A percentile compares a stretch with the other conserved stretches of the same genome.
These are phyloP conservation scores for Sugiyamaella lignohabitans DNA, from an alignment of 805 yeast genomes.

Conservation along the genomic window DNA sequence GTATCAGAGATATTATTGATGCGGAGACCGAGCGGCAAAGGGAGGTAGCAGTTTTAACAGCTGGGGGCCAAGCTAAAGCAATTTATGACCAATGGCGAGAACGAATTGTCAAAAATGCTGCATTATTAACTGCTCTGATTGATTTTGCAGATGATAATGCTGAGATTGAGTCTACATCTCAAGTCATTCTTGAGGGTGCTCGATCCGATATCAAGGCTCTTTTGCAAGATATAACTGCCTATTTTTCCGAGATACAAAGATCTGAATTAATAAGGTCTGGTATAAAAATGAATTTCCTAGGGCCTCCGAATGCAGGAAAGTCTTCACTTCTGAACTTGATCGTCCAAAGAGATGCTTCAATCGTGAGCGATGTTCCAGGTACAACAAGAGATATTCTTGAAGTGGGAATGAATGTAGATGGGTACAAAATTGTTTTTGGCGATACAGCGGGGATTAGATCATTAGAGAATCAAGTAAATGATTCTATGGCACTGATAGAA, in stretches of 20 bases:
- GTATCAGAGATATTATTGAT: slow-evolving; percentile 78
- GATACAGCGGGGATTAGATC: slow-evolving; percentile 91
- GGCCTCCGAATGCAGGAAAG: slow-evolving; percentile 96
- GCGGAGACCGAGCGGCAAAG: slow-evolving; percentile 93
- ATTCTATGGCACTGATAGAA: slow-evolving; percentile 42
- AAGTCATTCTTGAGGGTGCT: slow-evolving; percentile 45
- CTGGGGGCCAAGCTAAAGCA: slow-evolving; percentile 58
- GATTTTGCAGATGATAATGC: slow-evolving; percentile 92
- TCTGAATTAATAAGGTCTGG: slow-evolving; percentile 62
- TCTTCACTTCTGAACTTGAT: slow-evolving; percentile 76
- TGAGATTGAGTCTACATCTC: slow-evolving; percentile 14
- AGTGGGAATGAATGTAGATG: slow-evolving; percentile 71
- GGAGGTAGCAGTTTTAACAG: slow-evolving; percentile 61
- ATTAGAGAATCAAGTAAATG: slow-evolving; percentile 22
- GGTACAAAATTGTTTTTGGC: slow-evolving; percentile 75
- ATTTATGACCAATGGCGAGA: slow-evolving; percentile 62
- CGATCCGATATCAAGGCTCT: slow-evolving; percentile 38
- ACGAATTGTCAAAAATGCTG: slow-evolving; percentile 56
- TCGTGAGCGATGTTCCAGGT: slow-evolving; percentile 87
- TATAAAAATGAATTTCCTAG: slow-evolving; percentile 63
- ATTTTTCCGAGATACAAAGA: slow-evolving; percentile 25
- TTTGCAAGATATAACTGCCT: slow-evolving; percentile 39
- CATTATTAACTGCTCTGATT: slow-evolving; percentile 76
- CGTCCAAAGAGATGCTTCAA: slow-evolving; percentile 76
- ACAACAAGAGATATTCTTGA: slow-evolving; percentile 89